Evolutionary conservation across 805 yeast species (phyloP).

Genomic region (Lachancea thermotolerans): DNA sequence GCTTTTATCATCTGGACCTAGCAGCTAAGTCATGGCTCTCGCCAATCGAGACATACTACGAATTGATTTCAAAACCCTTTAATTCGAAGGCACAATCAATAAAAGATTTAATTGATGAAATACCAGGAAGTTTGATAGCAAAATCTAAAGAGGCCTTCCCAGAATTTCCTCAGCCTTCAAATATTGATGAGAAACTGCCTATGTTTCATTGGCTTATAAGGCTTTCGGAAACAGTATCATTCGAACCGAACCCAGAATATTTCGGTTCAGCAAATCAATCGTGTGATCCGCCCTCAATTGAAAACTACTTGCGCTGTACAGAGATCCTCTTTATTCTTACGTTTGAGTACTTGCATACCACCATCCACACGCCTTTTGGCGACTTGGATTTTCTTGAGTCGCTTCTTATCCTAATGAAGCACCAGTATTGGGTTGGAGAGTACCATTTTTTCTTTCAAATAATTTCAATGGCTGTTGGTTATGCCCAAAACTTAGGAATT

Average conservation of each 20-base stretch:
- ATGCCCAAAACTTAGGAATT: conserved; percentile 24
- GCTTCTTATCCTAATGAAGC: conserved; percentile 19
- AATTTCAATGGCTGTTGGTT: conserved; percentile 14
- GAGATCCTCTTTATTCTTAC: conserved; percentile 7
- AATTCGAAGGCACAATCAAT: background rate
- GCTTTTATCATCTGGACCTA: conserved; percentile 18
- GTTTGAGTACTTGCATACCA: conserved; percentile 5
- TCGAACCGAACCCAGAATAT: background rate
- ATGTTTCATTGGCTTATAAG: conserved; percentile 9
- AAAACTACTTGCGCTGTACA: background rate
- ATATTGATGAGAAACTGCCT: background rate
- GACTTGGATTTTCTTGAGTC: conserved; percentile 24
- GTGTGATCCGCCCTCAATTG: background rate
- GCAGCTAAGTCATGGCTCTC: conserved; percentile 8
- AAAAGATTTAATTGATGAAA: background rate
- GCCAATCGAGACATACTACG: conserved; percentile 6
- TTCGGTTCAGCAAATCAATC: background rate
- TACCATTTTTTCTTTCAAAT: conserved; percentile 6
- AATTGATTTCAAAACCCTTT: background rate
- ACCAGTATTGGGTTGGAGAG: conserved; percentile 24
- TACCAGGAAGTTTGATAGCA: background rate
- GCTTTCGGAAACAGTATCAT: background rate
- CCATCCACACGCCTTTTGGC: conserved; percentile 4
- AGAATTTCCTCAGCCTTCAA: background rate
- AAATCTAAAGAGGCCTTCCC: conserved; percentile 1